phyloP scores from a whole-genome alignment of 441 rosid species.

The Croton laevigatus region DNA sequence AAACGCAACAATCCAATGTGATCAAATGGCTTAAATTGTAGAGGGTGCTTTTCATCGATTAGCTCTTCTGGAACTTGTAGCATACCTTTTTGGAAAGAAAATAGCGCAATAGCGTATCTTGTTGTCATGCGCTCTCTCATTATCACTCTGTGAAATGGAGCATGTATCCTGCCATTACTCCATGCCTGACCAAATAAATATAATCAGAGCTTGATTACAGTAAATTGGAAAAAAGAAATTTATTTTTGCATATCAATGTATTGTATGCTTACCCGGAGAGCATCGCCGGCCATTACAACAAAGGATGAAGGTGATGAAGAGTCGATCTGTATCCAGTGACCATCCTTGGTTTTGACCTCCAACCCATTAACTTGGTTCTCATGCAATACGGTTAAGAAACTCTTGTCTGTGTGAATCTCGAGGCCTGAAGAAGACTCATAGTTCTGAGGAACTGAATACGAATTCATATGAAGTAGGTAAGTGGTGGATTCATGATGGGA shows the following conservation, averaged over 20 bases:
- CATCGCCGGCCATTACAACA: slow-evolving; percentile 32
- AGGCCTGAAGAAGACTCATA: slow-evolving; percentile 16
- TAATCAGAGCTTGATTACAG: too few species aligned
- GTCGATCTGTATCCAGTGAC: slow-evolving; percentile 30
- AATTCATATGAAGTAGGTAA: slow-evolving; percentile 25
- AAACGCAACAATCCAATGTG: slow-evolving; percentile 23
- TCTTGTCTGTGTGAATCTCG: slow-evolving; percentile 31
- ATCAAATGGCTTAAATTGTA: slow-evolving; percentile 27
- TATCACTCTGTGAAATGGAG: slow-evolving; percentile 28
- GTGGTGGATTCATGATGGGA: slow-evolving; percentile 14
- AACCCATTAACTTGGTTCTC: slow-evolving; percentile 32
- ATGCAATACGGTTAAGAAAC: slow-evolving; percentile 31
- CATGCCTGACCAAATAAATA: slow-evolving; percentile 25
- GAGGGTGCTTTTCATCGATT: slow-evolving; percentile 30
- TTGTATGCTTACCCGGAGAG: slow-evolving; percentile 20
- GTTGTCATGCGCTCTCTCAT: slow-evolving; percentile 19
- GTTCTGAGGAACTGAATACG: slow-evolving; percentile 20
- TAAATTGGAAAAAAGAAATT: too few species aligned
- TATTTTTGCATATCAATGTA: too few species aligned
- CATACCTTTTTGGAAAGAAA: slow-evolving; percentile 19
- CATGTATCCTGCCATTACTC: slow-evolving; percentile 32
- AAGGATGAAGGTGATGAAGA: slow-evolving; percentile 29
- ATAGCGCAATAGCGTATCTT: slow-evolving; percentile 25
- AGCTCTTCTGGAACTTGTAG: slow-evolving; percentile 23
- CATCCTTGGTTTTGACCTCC: slow-evolving; percentile 29